Evolutionary conservation across 2,329 filamentous ascomycete genomes (phyloP).

Genomic region (Lachnellula suecica): DNA sequence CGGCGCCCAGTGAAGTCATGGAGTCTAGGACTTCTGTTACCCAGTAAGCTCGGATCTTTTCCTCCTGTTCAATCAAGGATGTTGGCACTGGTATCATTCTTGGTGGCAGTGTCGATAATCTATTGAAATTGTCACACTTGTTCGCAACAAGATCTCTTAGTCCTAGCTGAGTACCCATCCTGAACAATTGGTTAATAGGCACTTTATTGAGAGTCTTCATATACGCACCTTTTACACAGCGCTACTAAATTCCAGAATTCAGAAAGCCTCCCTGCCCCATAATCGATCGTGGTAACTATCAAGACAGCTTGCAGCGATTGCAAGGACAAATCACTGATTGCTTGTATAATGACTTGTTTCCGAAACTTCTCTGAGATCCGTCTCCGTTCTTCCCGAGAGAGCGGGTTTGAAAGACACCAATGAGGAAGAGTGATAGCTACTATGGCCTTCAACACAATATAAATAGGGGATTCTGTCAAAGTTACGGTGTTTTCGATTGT

Average conservation of each 20-base stretch:
- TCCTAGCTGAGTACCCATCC: conserved; percentile 32
- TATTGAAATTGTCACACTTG: conserved; percentile 31
- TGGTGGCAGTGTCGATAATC: conserved; percentile 28
- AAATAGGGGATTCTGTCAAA: conserved; percentile 19
- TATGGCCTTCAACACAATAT: conserved; percentile 32
- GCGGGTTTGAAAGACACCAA: conserved; percentile 22
- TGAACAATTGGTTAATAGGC: too few species aligned
- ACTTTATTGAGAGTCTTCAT: too few species aligned
- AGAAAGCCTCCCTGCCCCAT: conserved; percentile 31
- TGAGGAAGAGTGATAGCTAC: conserved; percentile 30
- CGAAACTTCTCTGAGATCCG: conserved; percentile 26
- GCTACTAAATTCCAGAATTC: conserved; percentile 36
- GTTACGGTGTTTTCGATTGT: conserved; percentile 4
- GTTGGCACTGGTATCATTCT: conserved; percentile 27
- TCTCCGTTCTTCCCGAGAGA: conserved; percentile 25
- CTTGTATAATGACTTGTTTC: conserved; percentile 29
- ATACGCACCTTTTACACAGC: conserved; percentile 29
- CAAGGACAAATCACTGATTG: conserved; percentile 29
- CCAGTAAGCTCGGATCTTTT: conserved; percentile 37
- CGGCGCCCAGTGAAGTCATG: conserved; percentile 33
- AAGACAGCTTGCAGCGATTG: conserved; percentile 34
- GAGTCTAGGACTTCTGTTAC: conserved; percentile 38
- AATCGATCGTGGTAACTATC: conserved; percentile 32
- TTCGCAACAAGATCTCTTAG: conserved; percentile 31
- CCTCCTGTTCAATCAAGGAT: conserved; percentile 35